These are phyloP conservation scores for Pythium plurisporium DNA, from an alignment of 352 stramenopile species.

Conservation along the genomic window DNA sequence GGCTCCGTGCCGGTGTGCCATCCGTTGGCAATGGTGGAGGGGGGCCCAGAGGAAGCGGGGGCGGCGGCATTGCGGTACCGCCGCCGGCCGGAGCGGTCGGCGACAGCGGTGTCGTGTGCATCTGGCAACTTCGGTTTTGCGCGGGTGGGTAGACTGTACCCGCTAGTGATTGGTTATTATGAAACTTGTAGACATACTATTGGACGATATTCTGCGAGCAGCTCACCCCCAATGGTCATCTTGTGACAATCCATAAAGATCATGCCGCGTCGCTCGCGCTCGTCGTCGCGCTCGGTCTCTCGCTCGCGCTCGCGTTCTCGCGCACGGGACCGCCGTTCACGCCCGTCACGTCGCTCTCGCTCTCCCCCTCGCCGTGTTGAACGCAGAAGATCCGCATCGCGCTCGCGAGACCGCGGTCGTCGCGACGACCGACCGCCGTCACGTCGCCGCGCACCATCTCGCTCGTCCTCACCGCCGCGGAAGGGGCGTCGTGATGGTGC, in stretches of 20 bases:
- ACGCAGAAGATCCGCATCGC: not conserved
- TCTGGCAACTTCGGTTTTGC: too few relatives aligned
- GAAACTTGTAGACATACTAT: not conserved
- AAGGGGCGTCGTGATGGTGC: too few relatives aligned
- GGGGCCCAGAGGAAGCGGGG: not conserved
- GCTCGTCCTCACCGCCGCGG: conserved; percentile 7
- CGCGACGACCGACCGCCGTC: not conserved
- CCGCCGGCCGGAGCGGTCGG: too few relatives aligned
- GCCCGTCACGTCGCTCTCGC: not conserved
- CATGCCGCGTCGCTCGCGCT: conserved; percentile 3
- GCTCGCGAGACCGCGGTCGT: not conserved
- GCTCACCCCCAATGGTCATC: not conserved
- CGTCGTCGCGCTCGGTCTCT: not conserved
- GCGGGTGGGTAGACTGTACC: too few relatives aligned
- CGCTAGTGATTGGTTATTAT: too few relatives aligned
- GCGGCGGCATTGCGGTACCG: too few relatives aligned
- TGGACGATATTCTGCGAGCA: not conserved
- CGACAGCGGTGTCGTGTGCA: too few relatives aligned
- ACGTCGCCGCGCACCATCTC: not conserved
- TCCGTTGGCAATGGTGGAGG: not conserved
- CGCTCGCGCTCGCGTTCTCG: conserved; percentile 3
- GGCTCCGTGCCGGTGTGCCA: not conserved
- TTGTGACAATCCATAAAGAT: not conserved
- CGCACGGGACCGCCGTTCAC: too few relatives aligned
- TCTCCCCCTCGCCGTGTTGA: not conserved